These are phyloP conservation scores for Madurella fahalii DNA, from an alignment of 2,329 filamentous ascomycete species.

Conservation along the genomic window DNA sequence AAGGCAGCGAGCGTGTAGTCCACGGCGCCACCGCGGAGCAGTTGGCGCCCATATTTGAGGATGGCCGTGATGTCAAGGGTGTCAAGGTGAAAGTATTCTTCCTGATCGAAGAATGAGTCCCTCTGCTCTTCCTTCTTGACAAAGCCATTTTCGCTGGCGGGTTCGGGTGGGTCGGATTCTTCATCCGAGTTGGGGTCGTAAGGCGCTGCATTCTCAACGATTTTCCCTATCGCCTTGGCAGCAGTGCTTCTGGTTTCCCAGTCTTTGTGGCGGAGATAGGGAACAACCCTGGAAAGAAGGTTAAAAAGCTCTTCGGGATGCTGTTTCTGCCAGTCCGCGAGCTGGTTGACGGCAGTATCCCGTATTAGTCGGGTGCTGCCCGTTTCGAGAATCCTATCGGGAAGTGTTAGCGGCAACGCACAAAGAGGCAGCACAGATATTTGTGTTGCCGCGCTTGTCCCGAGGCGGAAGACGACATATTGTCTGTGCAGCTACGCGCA, in stretches of 20 bases:
- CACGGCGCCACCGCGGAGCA: conserved; percentile 80
- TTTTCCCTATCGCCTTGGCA: conserved; percentile 89
- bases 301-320: conserved; percentile 98
- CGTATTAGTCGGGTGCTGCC: conserved; percentile 94
- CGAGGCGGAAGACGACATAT: too few species aligned
- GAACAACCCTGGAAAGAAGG: conserved; percentile 86
- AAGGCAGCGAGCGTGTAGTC: conserved; percentile 80
- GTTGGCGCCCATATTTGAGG: conserved; percentile 75
- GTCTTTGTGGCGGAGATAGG: conserved; percentile 88
- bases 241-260: conserved; percentile 96
- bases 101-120: conserved; percentile 43
- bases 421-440: conserved; percentile 1
- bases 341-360: conserved; percentile 92
- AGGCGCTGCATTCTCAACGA: conserved; percentile 79
- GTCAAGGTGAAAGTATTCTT: conserved; percentile 67
- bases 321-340: conserved; percentile 96
- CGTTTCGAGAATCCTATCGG: conserved; percentile 80
- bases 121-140: conserved; percentile 62
- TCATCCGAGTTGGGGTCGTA: conserved; percentile 87
- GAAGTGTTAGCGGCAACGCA: conserved; percentile 16
- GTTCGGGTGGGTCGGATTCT: conserved; percentile 36
- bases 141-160: conserved; percentile 40
- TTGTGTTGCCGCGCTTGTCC: too few species aligned
- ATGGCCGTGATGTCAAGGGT: conserved; percentile 75
- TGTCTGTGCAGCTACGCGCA: background rate